phyloP scores from a whole-genome alignment of 2,329 filamentous ascomycete genomes.

The Blumeria graminis region DNA sequence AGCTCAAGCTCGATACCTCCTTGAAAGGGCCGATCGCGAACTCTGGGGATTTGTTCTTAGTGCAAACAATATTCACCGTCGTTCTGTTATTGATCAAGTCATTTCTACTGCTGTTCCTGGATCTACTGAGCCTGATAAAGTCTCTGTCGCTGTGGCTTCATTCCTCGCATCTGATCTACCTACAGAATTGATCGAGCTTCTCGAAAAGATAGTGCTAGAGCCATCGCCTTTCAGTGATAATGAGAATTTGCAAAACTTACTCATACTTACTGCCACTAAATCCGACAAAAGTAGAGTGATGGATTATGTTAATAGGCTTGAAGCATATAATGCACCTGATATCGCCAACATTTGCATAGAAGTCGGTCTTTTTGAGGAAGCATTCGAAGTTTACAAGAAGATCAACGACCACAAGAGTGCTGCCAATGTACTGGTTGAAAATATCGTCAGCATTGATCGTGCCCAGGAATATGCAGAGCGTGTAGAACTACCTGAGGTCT shows the following conservation, averaged over 20 bases:
- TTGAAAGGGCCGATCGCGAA: slow-evolving; percentile 72
- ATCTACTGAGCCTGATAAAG: slow-evolving; percentile 78
- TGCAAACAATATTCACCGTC: slow-evolving; percentile 84
- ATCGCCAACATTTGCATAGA: slow-evolving; percentile 86
- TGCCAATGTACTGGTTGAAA: slow-evolving; percentile 77
- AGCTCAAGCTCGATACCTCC: slow-evolving; percentile 81
- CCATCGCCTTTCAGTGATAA: slow-evolving; percentile 98
- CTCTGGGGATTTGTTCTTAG: slow-evolving; percentile 90
- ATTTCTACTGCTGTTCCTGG: slow-evolving; percentile 87
- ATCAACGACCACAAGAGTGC: slow-evolving; percentile 70
- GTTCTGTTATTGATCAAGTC: slow-evolving; percentile 87
- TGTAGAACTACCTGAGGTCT: slow-evolving; percentile 81
- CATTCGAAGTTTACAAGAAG: slow-evolving; percentile 98
- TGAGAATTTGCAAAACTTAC: slow-evolving; percentile 79
- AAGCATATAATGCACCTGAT: slow-evolving; percentile 74
- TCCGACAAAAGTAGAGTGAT: slow-evolving; percentile 87
- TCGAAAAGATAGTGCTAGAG: slow-evolving; percentile 99
- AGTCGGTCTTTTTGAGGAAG: slow-evolving; percentile 85
- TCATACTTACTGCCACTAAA: slow-evolving; percentile 91
- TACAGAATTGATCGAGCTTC: slow-evolving; percentile 79
- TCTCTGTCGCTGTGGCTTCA: slow-evolving; percentile 78
- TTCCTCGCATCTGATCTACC: slow-evolving; percentile 84
- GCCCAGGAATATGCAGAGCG: slow-evolving; percentile 89
- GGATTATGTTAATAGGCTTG: slow-evolving; percentile 84
- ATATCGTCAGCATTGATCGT: slow-evolving; percentile 93